Base-by-base conservation (phyloP, 164 flowering plant genomes). In the Vitis riparia region DNA sequence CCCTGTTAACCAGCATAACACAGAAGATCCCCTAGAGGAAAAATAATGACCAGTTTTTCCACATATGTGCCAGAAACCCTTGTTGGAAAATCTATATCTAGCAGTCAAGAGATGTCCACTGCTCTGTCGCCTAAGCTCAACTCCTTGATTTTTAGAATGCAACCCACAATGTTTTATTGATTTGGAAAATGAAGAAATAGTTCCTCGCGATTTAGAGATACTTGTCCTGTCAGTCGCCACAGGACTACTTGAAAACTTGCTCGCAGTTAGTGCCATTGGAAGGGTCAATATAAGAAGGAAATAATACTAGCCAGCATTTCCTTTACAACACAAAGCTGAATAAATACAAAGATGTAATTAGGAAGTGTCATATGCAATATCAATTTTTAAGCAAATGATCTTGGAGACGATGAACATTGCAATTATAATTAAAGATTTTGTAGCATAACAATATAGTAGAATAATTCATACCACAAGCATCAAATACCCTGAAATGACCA, bases 1-100 rank as follows among this genome's bases (percentile, higher is more conserved):
- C 78, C 86, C 76, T 63, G 73, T 81, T 12, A 88, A 87, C 5
- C 63, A 71, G 74, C 95, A 88, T 66, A 78, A 57, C 11, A 75
- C 71, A 65, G 82, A 73, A 69, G 79, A 75, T 68, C 78, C 77
- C 62, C 74, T 76, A 64, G 73, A 58, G 16, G 47, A 49, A 44
- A 17, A 50, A 61, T 53, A 71, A 55, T 67, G 71, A 66, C 61
- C 47, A 15, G 76, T 74, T 75, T 81, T 86, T 71, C 80, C 66
- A 72, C 62, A 75, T 48, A 62, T 52, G 17, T 65, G 56, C 80
- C 77, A 68, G 10, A 69, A 70, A 32, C 66, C 67, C 16, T 73
- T 78, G 9, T 72, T 44, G 51, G 76, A 72, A 57, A 77, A 75
- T 11, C 70, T 78, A 29, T 56, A 47, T 59, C 80, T 85, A 15